These are phyloP conservation scores for Solanum hybrid DNA, from an alignment of 305 asterid species.

Conservation along the genomic window DNA sequence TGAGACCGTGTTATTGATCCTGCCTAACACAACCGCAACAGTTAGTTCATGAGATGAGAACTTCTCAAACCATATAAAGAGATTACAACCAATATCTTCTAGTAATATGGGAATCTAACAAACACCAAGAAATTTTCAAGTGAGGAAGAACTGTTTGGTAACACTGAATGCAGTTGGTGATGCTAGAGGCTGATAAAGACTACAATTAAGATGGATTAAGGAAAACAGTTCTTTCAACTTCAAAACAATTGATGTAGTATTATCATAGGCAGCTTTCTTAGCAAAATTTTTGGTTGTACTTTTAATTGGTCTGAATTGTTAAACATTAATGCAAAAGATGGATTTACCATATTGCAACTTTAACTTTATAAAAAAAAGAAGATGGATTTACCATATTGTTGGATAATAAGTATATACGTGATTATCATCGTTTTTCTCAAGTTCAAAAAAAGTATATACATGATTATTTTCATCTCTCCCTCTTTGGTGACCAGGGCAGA, in stretches of 20 bases:
- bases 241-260: neutral
- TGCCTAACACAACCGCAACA: neutral
- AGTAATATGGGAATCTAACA: neutral
- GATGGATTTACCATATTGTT: neutral
- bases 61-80: neutral
- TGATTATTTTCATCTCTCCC: constrained; percentile 2
- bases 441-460: neutral
- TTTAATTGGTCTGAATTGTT: neutral
- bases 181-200: neutral
- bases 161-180: neutral
- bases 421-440: neutral
- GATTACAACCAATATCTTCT: neutral
- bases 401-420: neutral
- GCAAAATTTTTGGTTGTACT: neutral
- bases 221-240: neutral
- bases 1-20: neutral
- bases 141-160: neutral
- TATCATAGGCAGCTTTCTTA: neutral
- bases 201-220: neutral
- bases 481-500: constrained; percentile 62
- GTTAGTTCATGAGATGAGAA: neutral
- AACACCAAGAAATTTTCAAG: neutral
- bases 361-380: neutral
- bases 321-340: neutral
- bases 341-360: neutral